These are phyloP conservation scores for Candida hungchunana DNA, from an alignment of 805 yeast species.

Conservation along the genomic window DNA sequence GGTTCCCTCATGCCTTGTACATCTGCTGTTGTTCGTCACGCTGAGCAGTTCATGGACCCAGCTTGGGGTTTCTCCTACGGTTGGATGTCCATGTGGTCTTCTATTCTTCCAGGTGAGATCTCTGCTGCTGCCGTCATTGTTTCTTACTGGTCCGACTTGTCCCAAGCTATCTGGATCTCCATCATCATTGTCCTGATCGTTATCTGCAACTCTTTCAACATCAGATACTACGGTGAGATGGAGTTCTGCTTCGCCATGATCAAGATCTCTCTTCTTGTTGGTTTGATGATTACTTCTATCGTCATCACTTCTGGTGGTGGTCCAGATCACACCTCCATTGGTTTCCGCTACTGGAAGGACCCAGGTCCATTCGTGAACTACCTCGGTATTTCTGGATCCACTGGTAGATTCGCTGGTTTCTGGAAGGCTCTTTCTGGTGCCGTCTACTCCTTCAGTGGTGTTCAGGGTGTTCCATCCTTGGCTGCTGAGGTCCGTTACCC, in stretches of 20 bases:
- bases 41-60: conserved; percentile 36
- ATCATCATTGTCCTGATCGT: conserved; percentile 34
- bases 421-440: conserved; percentile 54
- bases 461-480: conserved; percentile 50
- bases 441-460: conserved; percentile 54
- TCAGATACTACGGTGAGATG: conserved; percentile 43
- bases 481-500: conserved; percentile 54
- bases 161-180: conserved; percentile 41
- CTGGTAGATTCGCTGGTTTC: conserved; percentile 57
- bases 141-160: conserved; percentile 39
- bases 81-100: conserved; percentile 38
- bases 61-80: conserved; percentile 43
- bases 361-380: conserved; percentile 28
- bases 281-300: conserved; percentile 46
- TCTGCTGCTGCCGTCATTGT: conserved; percentile 43
- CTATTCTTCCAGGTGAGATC: conserved; percentile 39
- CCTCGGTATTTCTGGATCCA: conserved; percentile 28
- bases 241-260: conserved; percentile 41
- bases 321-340: conserved; percentile 33
- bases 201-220: conserved; percentile 33
- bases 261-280: conserved; percentile 39
- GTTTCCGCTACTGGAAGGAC: conserved; percentile 35
- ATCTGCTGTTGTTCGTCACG: conserved; percentile 32
- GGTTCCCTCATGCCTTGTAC: conserved; percentile 35
- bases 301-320: conserved; percentile 39